Evolutionary conservation across 225 moss, liverwort and hornwort genomes (phyloP).

Genomic region (Climacium dendroides): DNA sequence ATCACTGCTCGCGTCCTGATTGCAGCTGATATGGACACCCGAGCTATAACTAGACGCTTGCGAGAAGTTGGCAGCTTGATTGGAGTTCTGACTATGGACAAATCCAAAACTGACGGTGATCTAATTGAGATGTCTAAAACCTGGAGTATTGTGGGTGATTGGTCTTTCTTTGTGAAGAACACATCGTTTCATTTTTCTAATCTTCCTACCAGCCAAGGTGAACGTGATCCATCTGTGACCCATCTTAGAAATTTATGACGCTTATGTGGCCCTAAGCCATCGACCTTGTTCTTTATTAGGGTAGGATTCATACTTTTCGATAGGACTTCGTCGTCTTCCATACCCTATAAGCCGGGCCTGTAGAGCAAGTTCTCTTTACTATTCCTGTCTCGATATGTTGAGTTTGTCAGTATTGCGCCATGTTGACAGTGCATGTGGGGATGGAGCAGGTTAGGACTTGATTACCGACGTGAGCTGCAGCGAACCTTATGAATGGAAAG

Average conservation of each 20-base stretch:
- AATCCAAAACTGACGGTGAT: slow-evolving; percentile 61
- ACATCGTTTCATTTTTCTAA: not conserved
- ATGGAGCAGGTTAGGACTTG: slow-evolving; percentile 75
- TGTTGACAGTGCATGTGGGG: not conserved
- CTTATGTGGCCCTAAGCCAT: not conserved
- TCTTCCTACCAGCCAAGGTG: not conserved
- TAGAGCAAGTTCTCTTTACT: not conserved
- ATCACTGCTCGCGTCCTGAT: not conserved
- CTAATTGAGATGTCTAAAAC: slow-evolving; percentile 53
- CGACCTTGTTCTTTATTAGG: not conserved
- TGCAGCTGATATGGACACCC: slow-evolving; percentile 89
- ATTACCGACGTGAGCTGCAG: slow-evolving; percentile 82
- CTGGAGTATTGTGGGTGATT: slow-evolving; percentile 85
- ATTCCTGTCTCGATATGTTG: not conserved
- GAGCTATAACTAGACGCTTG: slow-evolving; percentile 83
- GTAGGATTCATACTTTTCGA: not conserved
- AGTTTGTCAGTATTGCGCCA: not conserved
- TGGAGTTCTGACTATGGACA: slow-evolving; percentile 79
- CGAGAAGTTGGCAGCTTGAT: slow-evolving; percentile 86
- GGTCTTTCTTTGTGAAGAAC: not conserved
- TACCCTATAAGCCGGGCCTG: not conserved
- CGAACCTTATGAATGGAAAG: slow-evolving; percentile 77
- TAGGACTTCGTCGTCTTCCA: not conserved
- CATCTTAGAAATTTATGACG: not conserved
- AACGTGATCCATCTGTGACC: not conserved